These are phyloP conservation scores for Halocafeteria seosinensis DNA, from an alignment of 108 stramenopile genomes.

Conservation along the genomic window DNA sequence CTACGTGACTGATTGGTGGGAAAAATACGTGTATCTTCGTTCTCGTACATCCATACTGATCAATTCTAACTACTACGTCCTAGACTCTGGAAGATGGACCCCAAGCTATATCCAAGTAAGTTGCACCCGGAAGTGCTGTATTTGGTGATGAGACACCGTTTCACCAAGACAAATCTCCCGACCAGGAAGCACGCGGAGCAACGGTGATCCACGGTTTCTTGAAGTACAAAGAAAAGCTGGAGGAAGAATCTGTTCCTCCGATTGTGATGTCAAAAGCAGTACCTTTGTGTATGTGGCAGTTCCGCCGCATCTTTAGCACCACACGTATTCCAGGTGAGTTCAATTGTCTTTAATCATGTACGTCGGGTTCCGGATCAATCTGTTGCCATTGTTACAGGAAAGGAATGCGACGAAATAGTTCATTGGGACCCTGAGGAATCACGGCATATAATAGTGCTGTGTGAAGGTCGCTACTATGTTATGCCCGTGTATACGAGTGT, in stretches of 20 bases:
- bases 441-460: slow-evolving; percentile 6
- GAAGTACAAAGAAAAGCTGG: not conserved
- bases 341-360: too few species aligned
- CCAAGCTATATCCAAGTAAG: too few species aligned
- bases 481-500: slow-evolving; percentile 7
- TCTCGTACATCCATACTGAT: slow-evolving; percentile 2
- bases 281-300: slow-evolving; percentile 17
- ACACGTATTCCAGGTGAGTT: slow-evolving; percentile 16
- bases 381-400: too few species aligned
- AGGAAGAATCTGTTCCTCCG: slow-evolving; percentile 6
- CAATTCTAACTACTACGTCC: slow-evolving; percentile 19
- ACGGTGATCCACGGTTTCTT: not conserved
- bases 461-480: slow-evolving; percentile 5
- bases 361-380: too few species aligned
- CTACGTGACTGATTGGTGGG: slow-evolving; percentile 20
- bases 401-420: too few species aligned
- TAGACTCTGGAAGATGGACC: not conserved
- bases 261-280: not conserved
- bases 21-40: slow-evolving; percentile 9
- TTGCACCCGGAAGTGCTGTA: too few species aligned
- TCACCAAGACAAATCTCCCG: too few species aligned
- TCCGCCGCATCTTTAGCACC: slow-evolving; percentile 9
- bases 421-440: too few species aligned
- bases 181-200: slow-evolving; percentile 4
- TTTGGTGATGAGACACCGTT: too few species aligned